Evolutionary conservation across 257 asterid genomes (phyloP), one percentile per base, ranked within the genome.

Genomic region (Pogostemon cablin): DNA sequence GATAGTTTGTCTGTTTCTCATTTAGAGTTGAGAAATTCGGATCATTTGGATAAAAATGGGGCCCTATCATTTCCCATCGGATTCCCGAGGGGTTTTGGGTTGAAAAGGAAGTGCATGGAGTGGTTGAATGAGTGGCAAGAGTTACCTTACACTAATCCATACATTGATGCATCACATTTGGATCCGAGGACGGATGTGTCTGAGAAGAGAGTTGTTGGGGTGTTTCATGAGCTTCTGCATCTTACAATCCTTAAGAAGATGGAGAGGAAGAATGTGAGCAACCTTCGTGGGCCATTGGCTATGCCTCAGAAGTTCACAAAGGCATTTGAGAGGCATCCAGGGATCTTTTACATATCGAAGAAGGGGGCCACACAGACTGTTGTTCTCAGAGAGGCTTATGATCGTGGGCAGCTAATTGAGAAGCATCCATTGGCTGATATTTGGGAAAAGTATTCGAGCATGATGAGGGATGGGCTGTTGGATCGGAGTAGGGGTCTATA

Each of bases 111-210:
- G 83, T 89, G 91, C 65, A 81, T 86, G 86, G 87, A 91, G 76
- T 91, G 99, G 99, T 74, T 93, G 73, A 83, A 85, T 60, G 96
- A 93, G 72, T 93, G 96, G 99, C 99, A 93, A 67, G 86, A 77
- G 74, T 70, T 91, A 20, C 91, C 96, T 67, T 93, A 91, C 69
- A 93, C 96, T 25, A 89, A 88, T 71, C 99, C 98, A 3, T 93
- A 87, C 53, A 72, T 17, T 3, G 90, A 87, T 73, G 83, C 93
- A 2, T 85, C 89, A 0, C 82, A 81, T 77, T 76, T 92, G 84
- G 98, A 92, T 77, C 89, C 93, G 2, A 82, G 96, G 40, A 93
- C 98, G 0, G 98, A 91, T 81, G 88, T 15, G 17, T 15, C 17
- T 15, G 17, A 15, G 17, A 15, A 15, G 17, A 15, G 17, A 15